Conservation (phyloP, 306 rosid genomes). For the Luffa acutangula region DNA sequence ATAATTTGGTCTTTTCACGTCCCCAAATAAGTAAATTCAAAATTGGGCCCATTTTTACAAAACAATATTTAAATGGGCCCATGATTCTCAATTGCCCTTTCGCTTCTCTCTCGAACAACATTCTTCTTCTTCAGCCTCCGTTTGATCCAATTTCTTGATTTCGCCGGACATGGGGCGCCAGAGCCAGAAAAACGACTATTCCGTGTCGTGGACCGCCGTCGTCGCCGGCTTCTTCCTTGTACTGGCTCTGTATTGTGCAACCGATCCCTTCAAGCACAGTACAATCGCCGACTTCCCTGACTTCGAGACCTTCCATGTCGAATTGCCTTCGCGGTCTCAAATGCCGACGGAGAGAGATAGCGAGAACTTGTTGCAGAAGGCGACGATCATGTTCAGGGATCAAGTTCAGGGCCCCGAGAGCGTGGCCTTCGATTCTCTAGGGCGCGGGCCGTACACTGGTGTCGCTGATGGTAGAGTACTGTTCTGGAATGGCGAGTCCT, state of each 20-base stretch:
- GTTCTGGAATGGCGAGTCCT: conserved; percentile 62
- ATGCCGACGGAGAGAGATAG: conserved; percentile 45
- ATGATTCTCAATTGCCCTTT: too few species aligned
- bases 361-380: conserved; percentile 57
- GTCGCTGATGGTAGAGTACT: conserved; percentile 79
- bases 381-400: conserved; percentile 64
- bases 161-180: not conserved
- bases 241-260: conserved; percentile 58
- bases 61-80: too few species aligned
- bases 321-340: conserved; percentile 48
- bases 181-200: not conserved
- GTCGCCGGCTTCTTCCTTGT: conserved; percentile 27
- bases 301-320: conserved; percentile 29
- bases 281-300: conserved; percentile 50
- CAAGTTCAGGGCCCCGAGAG: conserved; percentile 90
- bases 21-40: too few species aligned
- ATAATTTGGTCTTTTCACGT: too few species aligned
- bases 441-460: conserved; percentile 91
- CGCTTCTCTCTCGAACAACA: too few species aligned
- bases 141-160: not conserved
- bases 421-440: conserved; percentile 64
- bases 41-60: too few species aligned
- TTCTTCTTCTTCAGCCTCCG: not conserved
- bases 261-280: conserved; percentile 67
- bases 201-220: conserved; percentile 19